Base-by-base conservation (phyloP, 106 monocot genomes). In the Dendrobium nobile region DNA sequence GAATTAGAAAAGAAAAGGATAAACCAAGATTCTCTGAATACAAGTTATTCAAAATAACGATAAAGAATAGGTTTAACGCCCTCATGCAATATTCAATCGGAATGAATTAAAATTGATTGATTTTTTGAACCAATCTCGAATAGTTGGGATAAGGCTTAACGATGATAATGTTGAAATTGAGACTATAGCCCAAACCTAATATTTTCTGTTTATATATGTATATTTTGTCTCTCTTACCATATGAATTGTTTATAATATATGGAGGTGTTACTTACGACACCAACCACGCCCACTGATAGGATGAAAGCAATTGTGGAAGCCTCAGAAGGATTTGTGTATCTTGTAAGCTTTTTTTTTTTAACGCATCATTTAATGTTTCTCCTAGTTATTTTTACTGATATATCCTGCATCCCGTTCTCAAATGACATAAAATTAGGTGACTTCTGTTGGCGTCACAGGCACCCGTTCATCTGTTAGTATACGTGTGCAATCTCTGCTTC, bases 311-410 rank as follows among this genome's bases (percentile, higher is more conserved):
- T 92, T 67, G 92, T 83, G 37, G 75, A 92, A 84, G 88, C 88
- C 84, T 88, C 92, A 67, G 92, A 90, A 88, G 92, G 92, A 78
- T 92, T 92, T 80, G 72, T 92, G n/a, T 92, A 92, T 77, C 88
- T 92, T 78, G 92, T 92, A 83, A 81, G 80, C 83, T 77, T n/a
- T 73, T 64, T 48, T 18, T 51, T 70, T 6, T 80, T 80, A 70
- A 70, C 37, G 15, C 9, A 18, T 26, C 33, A 44, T 44, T 79
- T 37, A 47, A 43, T 72, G 13, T 80, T 76, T 76, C 41, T 47
- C 37, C 5, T 18, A 31, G 2, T 47, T 33, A 54, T 43, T 28
- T 51, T 80, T 45, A 18, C 19, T 55, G 41, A 72, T 37, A 73
- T 28, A 43, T 67, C 15, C 24, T 41, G n/a, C 20, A 40, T 47